A percentile compares a stretch with the other conserved stretches of the same genome.
phyloP scores from a whole-genome alignment of 306 rosid genomes.

The Cucumis hystrix region DNA sequence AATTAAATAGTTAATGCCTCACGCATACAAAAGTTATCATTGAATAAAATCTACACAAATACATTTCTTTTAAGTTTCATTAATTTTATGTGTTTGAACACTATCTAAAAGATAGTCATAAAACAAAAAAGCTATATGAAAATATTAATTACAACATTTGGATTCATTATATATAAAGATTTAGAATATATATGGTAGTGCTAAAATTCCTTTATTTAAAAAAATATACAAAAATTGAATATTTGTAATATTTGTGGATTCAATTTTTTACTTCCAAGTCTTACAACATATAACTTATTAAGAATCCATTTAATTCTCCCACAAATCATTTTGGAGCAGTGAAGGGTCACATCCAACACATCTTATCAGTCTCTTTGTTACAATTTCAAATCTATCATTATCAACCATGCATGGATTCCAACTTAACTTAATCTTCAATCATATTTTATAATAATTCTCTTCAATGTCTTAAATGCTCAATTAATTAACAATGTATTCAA shows the following conservation, averaged over 20 bases:
- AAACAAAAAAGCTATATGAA: too few relatives aligned
- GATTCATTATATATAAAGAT: too few relatives aligned
- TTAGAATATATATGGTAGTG: too few relatives aligned
- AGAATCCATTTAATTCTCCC: not conserved
- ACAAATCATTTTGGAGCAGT: not conserved
- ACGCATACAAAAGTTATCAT: too few relatives aligned
- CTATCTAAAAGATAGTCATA: too few relatives aligned
- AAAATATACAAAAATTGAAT: not conserved
- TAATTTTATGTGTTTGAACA: too few relatives aligned
- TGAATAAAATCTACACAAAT: too few relatives aligned
- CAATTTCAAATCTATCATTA: not conserved
- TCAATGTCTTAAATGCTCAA: not conserved
- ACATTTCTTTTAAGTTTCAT: too few relatives aligned
- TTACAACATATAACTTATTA: not conserved
- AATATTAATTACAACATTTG: too few relatives aligned
- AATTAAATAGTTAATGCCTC: too few relatives aligned
- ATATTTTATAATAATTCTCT: not conserved
- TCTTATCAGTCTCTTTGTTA: not conserved
- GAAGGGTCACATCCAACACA: not conserved
- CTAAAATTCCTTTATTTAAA: too few relatives aligned
- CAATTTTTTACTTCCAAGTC: not conserved
- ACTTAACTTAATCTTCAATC: not conserved
- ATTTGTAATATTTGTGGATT: not conserved
- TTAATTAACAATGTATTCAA: not conserved
- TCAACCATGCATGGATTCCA: too few relatives aligned